These are phyloP conservation scores for Dendrostoma leiphaemia DNA, from an alignment of 2,329 filamentous ascomycete genomes.

Conservation along the genomic window DNA sequence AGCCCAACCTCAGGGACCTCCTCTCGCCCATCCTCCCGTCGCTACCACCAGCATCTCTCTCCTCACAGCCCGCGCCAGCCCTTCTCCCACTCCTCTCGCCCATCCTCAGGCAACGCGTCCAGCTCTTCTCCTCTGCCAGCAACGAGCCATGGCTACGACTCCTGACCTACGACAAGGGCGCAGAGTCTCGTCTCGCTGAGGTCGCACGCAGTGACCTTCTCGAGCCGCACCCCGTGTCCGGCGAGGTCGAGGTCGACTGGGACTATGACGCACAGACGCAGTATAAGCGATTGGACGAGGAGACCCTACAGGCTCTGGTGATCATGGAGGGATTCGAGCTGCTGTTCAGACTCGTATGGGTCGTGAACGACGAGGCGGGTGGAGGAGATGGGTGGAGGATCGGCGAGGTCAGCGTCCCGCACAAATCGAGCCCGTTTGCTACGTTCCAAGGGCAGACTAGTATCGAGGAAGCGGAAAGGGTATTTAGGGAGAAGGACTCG, in stretches of 20 bases:
- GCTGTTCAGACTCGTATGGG: conserved; percentile 67
- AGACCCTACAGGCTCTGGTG: conserved; percentile 70
- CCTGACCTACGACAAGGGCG: conserved; percentile 64
- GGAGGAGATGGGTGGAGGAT: conserved; percentile 67
- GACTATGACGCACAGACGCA: conserved; percentile 60
- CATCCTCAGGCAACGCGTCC: conserved; percentile 64
- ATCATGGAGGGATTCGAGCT: conserved; percentile 58
- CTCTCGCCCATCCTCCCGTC: conserved; percentile 58
- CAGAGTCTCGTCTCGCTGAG: conserved; percentile 56
- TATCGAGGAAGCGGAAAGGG: conserved; percentile 61
- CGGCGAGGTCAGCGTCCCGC: conserved; percentile 63
- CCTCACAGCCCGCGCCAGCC: conserved; percentile 53
- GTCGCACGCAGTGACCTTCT: conserved; percentile 62
- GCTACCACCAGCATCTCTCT: conserved; percentile 57
- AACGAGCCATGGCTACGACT: conserved; percentile 71
- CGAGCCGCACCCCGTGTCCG: conserved; percentile 78
- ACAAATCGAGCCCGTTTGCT: conserved; percentile 56
- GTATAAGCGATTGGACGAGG: conserved; percentile 69
- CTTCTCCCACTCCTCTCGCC: conserved; percentile 62
- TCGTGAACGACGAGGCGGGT: conserved; percentile 61
- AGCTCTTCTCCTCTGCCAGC: conserved; percentile 59
- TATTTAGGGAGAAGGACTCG: conserved; percentile 38
- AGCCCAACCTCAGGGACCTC: conserved; percentile 46
- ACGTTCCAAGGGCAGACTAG: conserved; percentile 48
- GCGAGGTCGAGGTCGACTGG: conserved; percentile 74